Percentiles rank a stretch among this genome's conserved stretches.
Evolutionary conservation across 75 land plant species (phyloP).

Genomic region (Sequoiadendron giganteum): DNA sequence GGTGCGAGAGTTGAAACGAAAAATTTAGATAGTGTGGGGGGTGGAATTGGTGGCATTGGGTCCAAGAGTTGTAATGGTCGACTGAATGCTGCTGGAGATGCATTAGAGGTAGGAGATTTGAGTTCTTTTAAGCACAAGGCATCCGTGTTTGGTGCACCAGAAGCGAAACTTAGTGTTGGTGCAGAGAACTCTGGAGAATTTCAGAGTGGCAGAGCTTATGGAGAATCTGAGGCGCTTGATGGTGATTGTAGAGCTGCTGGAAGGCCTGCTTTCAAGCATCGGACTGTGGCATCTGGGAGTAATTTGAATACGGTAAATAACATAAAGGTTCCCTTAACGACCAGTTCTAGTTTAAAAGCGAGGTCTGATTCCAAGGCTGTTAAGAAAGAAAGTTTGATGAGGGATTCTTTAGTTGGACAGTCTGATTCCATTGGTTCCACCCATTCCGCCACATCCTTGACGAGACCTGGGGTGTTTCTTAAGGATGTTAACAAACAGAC

Average conservation of each 20-base stretch:
- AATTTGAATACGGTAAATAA: neutral
- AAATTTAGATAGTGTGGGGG: neutral
- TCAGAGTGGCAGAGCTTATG: neutral
- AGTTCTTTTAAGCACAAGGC: neutral
- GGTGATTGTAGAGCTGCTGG: neutral
- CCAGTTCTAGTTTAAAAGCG: neutral
- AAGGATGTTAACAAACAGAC: neutral
- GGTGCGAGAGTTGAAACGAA: neutral
- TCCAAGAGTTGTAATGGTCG: constrained; percentile 1
- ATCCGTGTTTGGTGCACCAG: neutral
- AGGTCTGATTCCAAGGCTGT: neutral
- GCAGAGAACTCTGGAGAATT: neutral
- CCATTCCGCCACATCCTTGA: neutral
- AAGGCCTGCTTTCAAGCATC: neutral
- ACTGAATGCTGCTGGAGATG: neutral
- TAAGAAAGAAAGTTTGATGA: neutral
- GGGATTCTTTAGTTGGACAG: neutral
- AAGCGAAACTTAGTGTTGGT: neutral
- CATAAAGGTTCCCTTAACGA: neutral
- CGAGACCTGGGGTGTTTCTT: too few relatives aligned
- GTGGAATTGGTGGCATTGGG: neutral
- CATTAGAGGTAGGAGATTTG: neutral
- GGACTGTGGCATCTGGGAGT: neutral
- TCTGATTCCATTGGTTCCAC: neutral
- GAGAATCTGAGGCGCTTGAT: neutral